These are phyloP conservation scores for Ophiostoma montium DNA, from an alignment of 2,329 filamentous ascomycete genomes.

Conservation along the genomic window DNA sequence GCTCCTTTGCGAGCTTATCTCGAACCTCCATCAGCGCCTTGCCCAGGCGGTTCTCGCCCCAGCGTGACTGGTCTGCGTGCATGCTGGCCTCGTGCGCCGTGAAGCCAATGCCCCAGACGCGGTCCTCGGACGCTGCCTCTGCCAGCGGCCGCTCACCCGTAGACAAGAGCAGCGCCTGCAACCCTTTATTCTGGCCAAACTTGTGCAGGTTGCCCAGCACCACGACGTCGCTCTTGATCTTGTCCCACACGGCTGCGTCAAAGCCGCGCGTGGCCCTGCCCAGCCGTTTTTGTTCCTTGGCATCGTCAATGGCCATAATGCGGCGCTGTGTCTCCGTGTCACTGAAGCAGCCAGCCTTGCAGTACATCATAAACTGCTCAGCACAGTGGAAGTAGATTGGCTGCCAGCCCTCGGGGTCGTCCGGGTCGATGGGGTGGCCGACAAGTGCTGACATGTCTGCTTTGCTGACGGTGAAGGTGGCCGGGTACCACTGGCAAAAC, in stretches of 20 bases:
- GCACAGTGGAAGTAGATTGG: slow-evolving; percentile 20
- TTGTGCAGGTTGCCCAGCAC: slow-evolving; percentile 49
- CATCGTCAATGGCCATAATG: slow-evolving; percentile 5
- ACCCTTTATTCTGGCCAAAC: slow-evolving; percentile 27
- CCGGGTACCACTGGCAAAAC: slow-evolving; percentile 24
- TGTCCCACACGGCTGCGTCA: slow-evolving; percentile 7
- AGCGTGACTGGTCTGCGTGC: slow-evolving; percentile 27
- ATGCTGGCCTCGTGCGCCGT: slow-evolving; percentile 31
- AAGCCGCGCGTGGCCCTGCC: slow-evolving; percentile 6
- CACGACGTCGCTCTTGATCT: slow-evolving; percentile 26
- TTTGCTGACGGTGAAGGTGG: slow-evolving; percentile 18
- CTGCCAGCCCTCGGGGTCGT: slow-evolving; percentile 9
- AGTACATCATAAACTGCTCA: slow-evolving; percentile 13
- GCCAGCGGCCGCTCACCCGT: slow-evolving; percentile 48
- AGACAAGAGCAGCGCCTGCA: slow-evolving; percentile 28
- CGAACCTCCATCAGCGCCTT: slow-evolving; percentile 46
- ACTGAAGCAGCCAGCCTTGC: slow-evolving; percentile 8
- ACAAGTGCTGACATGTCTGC: slow-evolving; percentile 17
- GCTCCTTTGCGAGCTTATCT: slow-evolving; percentile 15
- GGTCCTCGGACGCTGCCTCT: slow-evolving; percentile 45
- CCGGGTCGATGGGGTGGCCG: slow-evolving; percentile 14
- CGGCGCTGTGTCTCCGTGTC: slow-evolving; percentile 4
- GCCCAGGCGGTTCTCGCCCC: slow-evolving; percentile 53
- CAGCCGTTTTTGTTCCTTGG: slow-evolving; percentile 10
- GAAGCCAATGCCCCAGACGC: slow-evolving; percentile 54